These are phyloP conservation scores for Emmonsiellopsis sp. DNA, from an alignment of 2,329 filamentous ascomycete genomes.

Conservation along the genomic window DNA sequence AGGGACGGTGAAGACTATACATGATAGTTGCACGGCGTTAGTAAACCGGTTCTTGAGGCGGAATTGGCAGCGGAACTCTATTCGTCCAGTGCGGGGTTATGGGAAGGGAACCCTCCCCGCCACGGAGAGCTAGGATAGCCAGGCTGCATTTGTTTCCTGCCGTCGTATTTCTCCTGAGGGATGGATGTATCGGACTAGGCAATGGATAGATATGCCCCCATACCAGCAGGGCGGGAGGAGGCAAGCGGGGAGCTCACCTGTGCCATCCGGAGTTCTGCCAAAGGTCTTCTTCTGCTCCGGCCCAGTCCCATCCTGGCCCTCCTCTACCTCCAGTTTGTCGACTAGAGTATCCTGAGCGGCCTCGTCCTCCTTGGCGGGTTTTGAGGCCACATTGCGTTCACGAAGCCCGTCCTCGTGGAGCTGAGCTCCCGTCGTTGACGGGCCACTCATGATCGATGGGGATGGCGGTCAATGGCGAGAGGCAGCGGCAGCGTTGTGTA, in stretches of 20 bases:
- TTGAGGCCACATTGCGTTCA: conserved; percentile 34
- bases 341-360: conserved; percentile 37
- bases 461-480: neutral
- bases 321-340: conserved; percentile 10
- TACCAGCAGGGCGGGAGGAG: conserved; percentile 1
- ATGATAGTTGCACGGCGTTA: neutral
- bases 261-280: conserved; percentile 83
- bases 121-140: neutral
- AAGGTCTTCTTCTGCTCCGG: conserved; percentile 64
- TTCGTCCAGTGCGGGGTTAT: neutral
- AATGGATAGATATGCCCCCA: neutral
- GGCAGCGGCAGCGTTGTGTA: conserved; percentile 2
- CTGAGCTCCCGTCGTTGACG: conserved; percentile 25
- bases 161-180: neutral
- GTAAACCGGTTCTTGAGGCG: neutral
- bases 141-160: neutral
- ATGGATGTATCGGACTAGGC: no score
- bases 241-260: conserved; percentile 52
- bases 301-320: conserved; percentile 16
- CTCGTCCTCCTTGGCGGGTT: conserved; percentile 32
- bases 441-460: conserved; percentile 25
- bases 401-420: conserved; percentile 34
- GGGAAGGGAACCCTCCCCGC: neutral
- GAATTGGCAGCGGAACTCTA: neutral
- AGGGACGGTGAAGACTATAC: conserved; percentile 85